Conservation (phyloP, 2,329 filamentous ascomycete genomes). For the Diaporthe citri region DNA sequence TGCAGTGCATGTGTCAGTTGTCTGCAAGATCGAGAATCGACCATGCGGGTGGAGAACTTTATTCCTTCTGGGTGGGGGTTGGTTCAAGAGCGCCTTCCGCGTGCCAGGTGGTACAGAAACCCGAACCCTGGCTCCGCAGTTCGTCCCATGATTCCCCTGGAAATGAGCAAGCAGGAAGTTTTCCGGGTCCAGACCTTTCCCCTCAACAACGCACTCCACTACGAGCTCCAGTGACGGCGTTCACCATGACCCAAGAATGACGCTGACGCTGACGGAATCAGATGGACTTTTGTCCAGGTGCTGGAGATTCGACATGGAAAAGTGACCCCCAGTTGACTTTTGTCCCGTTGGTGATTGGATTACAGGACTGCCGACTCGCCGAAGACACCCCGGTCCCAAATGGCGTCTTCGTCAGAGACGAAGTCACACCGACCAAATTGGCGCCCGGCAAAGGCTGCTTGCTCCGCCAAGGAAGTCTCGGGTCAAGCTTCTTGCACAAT, state of each 20-base stretch:
- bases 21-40: neutral
- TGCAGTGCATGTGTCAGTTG: neutral
- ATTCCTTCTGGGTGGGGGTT: neutral
- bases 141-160: neutral
- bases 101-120: neutral
- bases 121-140: slow-evolving; percentile 5
- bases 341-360: neutral
- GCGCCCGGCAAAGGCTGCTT: neutral
- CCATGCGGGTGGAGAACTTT: neutral
- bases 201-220: slow-evolving; percentile 9
- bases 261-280: neutral
- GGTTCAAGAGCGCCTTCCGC: neutral
- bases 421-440: neutral
- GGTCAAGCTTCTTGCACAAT: neutral
- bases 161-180: neutral
- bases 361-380: neutral
- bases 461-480: neutral
- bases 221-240: neutral
- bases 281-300: neutral
- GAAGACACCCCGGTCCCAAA: neutral
- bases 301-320: neutral
- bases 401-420: neutral
- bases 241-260: slow-evolving; percentile 17
- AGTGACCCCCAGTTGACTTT: neutral
- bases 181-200: neutral